phyloP scores from a whole-genome alignment of 495 filamentous ascomycete genomes.

The Xylaria palmicola region DNA sequence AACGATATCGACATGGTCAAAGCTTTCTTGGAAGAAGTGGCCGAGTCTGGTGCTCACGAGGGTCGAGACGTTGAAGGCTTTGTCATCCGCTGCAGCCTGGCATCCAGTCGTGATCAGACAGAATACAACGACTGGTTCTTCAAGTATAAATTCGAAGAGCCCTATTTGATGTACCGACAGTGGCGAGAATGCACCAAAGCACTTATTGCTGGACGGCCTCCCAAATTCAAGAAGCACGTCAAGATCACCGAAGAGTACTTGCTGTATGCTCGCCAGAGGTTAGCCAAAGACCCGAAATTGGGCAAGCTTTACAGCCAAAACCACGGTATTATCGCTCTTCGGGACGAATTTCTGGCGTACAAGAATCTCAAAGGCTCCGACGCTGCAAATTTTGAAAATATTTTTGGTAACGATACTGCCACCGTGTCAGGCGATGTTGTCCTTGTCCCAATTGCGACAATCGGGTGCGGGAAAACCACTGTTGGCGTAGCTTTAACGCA shows the following conservation, averaged over 20 bases:
- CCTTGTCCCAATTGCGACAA: conserved; percentile 82
- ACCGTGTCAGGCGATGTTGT: conserved; percentile 64
- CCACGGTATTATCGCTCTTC: conserved; percentile 92
- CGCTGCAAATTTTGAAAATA: conserved; percentile 45
- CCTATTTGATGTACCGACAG: conserved; percentile 96
- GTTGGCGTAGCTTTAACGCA: conserved; percentile 77
- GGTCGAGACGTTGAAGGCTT: conserved; percentile 95
- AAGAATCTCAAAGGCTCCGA: conserved; percentile 84
- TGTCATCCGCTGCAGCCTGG: conserved; percentile 83
- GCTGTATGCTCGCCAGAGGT: conserved; percentile 68
- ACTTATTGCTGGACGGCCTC: conserved; percentile 71
- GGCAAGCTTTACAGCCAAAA: conserved; percentile 72
- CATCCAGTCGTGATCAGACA: conserved; percentile 30
- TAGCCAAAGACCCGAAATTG: conserved; percentile 63
- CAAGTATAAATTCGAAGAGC: conserved; percentile 99
- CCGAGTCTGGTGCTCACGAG: conserved; percentile 81
- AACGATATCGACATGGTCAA: conserved; percentile 72
- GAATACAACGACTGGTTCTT: conserved; percentile 91
- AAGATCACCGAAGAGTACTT: conserved; percentile 92
- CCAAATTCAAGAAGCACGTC: conserved; percentile 79
- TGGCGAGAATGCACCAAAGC: conserved; percentile 97
- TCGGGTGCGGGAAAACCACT: conserved; percentile 97
- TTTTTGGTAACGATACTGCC: conserved; percentile 21
- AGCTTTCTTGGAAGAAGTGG: conserved; percentile 76
- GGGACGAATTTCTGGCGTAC: conserved; percentile 79